These are phyloP conservation scores for Trichoderma arundinaceum DNA, from an alignment of 2,329 filamentous ascomycete species.

Conservation along the genomic window DNA sequence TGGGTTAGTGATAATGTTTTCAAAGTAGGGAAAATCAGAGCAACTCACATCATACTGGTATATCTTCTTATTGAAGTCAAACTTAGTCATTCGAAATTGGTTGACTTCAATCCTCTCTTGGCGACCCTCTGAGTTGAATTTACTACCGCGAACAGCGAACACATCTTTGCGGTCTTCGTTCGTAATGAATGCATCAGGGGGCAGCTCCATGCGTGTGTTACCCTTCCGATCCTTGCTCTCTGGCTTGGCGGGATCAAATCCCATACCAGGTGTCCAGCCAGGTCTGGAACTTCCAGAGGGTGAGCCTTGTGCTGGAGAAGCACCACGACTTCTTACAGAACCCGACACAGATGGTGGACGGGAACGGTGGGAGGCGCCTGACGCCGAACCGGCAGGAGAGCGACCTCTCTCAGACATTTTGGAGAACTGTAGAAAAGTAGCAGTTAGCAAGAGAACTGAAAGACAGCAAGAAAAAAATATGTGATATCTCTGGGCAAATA, in stretches of 20 bases:
- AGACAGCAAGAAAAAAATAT: too few relatives aligned
- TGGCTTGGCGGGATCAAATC: slow-evolving; percentile 53
- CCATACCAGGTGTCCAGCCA: slow-evolving; percentile 44
- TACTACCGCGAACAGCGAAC: slow-evolving; percentile 45
- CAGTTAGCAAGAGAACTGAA: background rate
- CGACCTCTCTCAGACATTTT: slow-evolving; percentile 46
- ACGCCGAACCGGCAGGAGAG: slow-evolving; percentile 36
- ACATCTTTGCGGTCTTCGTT: slow-evolving; percentile 43
- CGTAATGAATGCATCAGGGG: slow-evolving; percentile 60
- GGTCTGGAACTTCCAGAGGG: slow-evolving; percentile 32
- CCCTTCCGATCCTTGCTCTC: slow-evolving; percentile 41
- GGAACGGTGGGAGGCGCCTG: slow-evolving; percentile 7
- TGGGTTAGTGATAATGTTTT: slow-evolving; percentile 8
- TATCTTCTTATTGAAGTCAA: slow-evolving; percentile 64
- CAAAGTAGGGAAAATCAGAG: background rate
- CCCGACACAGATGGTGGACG: slow-evolving; percentile 5
- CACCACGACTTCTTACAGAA: slow-evolving; percentile 29
- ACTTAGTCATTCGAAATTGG: slow-evolving; percentile 70
- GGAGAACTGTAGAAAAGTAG: slow-evolving; percentile 21
- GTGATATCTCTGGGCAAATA: too few relatives aligned
- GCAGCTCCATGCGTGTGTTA: slow-evolving; percentile 61
- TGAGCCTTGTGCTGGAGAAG: slow-evolving; percentile 35
- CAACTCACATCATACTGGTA: slow-evolving; percentile 83
- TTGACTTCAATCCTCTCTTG: slow-evolving; percentile 68
- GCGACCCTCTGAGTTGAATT: slow-evolving; percentile 64